Evolutionary conservation across 352 stramenopile genomes (phyloP), one percentile per base, ranked within the genome.

Genomic region (Globisporangium lucens): DNA sequence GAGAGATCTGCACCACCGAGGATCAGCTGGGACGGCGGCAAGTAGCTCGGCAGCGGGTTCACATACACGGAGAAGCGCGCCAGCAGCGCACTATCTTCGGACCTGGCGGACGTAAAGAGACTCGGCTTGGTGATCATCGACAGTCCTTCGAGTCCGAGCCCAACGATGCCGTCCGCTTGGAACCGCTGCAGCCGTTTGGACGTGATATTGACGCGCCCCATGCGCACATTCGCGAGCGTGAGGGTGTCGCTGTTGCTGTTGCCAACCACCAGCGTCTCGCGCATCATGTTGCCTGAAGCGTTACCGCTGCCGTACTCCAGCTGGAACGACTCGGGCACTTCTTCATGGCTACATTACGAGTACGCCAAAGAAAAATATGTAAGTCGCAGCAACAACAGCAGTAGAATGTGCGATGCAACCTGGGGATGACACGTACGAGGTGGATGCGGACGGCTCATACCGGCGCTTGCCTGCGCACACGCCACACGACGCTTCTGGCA

Each of bases 271-370:
- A 91, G 61, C 24, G 74, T 78, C 49, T 91, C 83, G 13, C 69
- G 67, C 56, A 90, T 80, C 38, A 90, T 46, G 29, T 61, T 27
- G 17, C 83, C 83, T 0, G 74, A 73, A 0, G 82, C 81, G 46
- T 86, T 82, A 30, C 83, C 83, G 53, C 81, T 91, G 52, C 83
- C 81, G 61, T 91, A 91, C 53, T 89, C 80, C n/a, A 87, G 74
- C 15, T 73, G 71, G 60, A 91, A 91, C 3, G 56, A 56, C 29
- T 84, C 69, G 29, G 70, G 49, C 36, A 74, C 57, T 12, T 51
- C 38, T 56, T 65, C 59, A 7, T 65, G 59, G 6, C 59, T 65
- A 29, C 3, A 56, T 35, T 8, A 27, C 4, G 67, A 20, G 29
- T 71, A 52, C 75, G 68, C 22, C 61, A 73, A 47, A 47, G 7